These are phyloP conservation scores for Nannizzia gypsea DNA, from an alignment of 2,329 filamentous ascomycete species.

Conservation along the genomic window DNA sequence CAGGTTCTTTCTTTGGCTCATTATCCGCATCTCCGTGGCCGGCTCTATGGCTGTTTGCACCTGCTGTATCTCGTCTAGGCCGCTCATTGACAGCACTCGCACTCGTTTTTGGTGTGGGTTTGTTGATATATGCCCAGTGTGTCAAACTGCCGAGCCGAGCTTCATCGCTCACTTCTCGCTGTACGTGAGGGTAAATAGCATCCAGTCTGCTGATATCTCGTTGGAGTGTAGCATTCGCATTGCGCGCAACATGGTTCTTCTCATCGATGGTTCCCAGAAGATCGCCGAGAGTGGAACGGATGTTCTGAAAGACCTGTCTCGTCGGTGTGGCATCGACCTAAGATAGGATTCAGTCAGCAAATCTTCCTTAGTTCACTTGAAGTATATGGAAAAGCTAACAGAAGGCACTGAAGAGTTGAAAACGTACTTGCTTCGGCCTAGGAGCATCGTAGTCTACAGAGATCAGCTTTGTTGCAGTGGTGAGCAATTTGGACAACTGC, in stretches of 20 bases:
- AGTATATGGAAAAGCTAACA: neutral
- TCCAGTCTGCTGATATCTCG: constrained; percentile 77
- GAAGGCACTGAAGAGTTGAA: neutral
- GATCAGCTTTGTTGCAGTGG: constrained; percentile 26
- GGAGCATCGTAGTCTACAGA: constrained; percentile 3
- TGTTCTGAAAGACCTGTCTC: constrained; percentile 58
- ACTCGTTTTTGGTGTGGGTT: constrained; percentile 47
- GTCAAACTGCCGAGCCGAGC: constrained; percentile 81
- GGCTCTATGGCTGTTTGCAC: constrained; percentile 54
- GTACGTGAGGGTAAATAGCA: constrained; percentile 74
- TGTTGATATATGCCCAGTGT: constrained; percentile 92
- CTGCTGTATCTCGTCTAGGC: constrained; percentile 64
- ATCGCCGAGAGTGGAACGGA: constrained; percentile 65
- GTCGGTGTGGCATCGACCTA: constrained; percentile 16
- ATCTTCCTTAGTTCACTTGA: neutral
- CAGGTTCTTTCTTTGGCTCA: constrained; percentile 71
- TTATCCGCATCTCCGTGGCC: constrained; percentile 54
- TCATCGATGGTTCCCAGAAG: constrained; percentile 88
- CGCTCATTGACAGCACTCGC: constrained; percentile 55
- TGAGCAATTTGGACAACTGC: constrained; percentile 62
- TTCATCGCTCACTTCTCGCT: constrained; percentile 84
- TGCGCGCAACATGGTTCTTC: constrained; percentile 92
- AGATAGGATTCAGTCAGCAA: neutral
- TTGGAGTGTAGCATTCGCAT: constrained; percentile 78
- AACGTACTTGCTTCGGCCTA: constrained; percentile 5